These are phyloP conservation scores for Trypanosoma rangeli DNA, from an alignment of 208 protist species.

Conservation along the genomic window DNA sequence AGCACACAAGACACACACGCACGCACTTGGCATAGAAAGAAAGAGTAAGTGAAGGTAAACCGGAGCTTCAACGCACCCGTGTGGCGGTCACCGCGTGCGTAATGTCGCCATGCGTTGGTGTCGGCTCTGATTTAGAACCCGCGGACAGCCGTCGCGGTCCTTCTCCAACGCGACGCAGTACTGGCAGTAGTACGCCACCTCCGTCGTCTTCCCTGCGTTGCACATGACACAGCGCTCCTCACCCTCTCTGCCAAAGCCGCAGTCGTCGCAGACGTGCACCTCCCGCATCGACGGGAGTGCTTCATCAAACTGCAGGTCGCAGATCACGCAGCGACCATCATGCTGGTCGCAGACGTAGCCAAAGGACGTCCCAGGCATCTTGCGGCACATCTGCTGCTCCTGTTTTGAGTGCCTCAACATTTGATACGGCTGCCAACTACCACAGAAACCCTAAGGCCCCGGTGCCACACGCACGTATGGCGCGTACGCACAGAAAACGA, in stretches of 20 bases:
- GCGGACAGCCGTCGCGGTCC: conserved; percentile 87
- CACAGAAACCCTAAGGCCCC: not conserved
- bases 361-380: conserved; percentile 56
- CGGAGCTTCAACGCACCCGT: not conserved
- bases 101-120: conserved; percentile 70
- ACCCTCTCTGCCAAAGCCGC: conserved; percentile 69
- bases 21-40: not conserved
- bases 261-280: conserved; percentile 87
- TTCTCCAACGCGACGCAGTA: conserved; percentile 89
- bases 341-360: conserved; percentile 86
- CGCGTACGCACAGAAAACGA: not conserved
- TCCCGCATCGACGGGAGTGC: conserved; percentile 72
- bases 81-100: conserved; percentile 20
- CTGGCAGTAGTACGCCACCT: conserved; percentile 89
- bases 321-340: conserved; percentile 90
- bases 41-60: not conserved
- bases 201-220: conserved; percentile 44
- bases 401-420: conserved; percentile 85
- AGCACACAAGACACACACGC: not conserved
- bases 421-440: conserved; percentile 8
- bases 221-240: conserved; percentile 89
- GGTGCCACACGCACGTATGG: not conserved
- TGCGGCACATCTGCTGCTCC: conserved; percentile 90
- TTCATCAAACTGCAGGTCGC: conserved; percentile 82
- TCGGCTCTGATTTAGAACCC: conserved; percentile 71